Evolutionary conservation across 2,329 filamentous ascomycete genomes (phyloP), one percentile per base, ranked within the genome.

Genomic region (Alternaria arborescens): DNA sequence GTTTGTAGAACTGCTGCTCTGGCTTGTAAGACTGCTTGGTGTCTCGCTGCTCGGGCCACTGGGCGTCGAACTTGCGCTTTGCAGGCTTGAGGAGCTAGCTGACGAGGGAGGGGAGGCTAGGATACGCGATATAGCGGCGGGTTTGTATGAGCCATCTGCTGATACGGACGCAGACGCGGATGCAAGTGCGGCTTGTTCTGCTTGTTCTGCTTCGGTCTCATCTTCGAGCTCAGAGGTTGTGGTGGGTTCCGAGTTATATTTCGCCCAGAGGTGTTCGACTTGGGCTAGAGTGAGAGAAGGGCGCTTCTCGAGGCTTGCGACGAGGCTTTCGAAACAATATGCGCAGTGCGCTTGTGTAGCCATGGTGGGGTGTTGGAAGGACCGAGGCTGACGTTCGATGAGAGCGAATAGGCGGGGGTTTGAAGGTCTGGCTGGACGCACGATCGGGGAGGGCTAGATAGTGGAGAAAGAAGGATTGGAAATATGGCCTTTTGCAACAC

Each of bases 301-400:
- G 63, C 90, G 89, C 65, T 86, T 82, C 68, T 92, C 87, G 68
- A 97, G 91, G 62, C 88, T 87, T 55, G 94, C 90, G 51, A 88
- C 85, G 38, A 99, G 88, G 41, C 85, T 85, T 81, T 99, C 95
- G 84, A 99, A 98, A 83, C 94, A 97, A 80, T 90, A 94, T 73
- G 94, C 88, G 80, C 94, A 97, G 80, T 98, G 94, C 61, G 89
- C 90, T 71, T 87, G 81, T 58, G 91, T 90, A 50, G 95, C 94
- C 94, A 98, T 98, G 55, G 44, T 66, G 59, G 38, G 44, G 26
- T 16, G 51, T 50, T 43, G 54, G 52, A 34, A 41, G 20, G 60
- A 30, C 20, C 14, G 60, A 30, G 11, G n/a, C 14, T 14, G 16
- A 38, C 26, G 52, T 44, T 44, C 26, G 40, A 43, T 28, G 20